phyloP scores from a whole-genome alignment of 1,139 yeast species.

The Kodamaea anthophila region DNA sequence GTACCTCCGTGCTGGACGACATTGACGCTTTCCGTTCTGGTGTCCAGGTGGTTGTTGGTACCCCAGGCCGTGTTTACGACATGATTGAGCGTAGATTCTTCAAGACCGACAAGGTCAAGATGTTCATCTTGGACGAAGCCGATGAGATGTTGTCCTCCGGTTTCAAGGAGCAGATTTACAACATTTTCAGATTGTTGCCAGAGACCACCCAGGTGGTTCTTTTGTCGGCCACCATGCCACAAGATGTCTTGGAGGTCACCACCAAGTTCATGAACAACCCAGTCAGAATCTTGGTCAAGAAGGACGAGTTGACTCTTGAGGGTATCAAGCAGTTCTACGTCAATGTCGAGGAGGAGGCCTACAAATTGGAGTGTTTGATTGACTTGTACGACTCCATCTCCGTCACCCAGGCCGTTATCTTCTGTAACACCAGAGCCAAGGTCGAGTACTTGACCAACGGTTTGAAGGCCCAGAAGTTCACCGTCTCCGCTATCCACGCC shows the following conservation, averaged over 20 bases:
- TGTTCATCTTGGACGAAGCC: slow-evolving; percentile 98
- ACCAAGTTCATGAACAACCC: slow-evolving; percentile 97
- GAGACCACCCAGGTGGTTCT: slow-evolving; percentile 93
- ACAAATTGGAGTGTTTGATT: slow-evolving; percentile 92
- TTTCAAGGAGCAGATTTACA: slow-evolving; percentile 96
- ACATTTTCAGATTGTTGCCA: slow-evolving; percentile 91
- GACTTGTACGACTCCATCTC: slow-evolving; percentile 97
- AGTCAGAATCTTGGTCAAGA: slow-evolving; percentile 92
- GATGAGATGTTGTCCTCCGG: slow-evolving; percentile 98
- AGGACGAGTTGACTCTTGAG: slow-evolving; percentile 96
- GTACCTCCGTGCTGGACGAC: slow-evolving; percentile 89
- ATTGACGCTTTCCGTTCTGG: slow-evolving; percentile 88
- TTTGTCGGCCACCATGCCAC: slow-evolving; percentile 97
- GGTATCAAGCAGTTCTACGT: slow-evolving; percentile 97
- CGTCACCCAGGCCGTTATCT: slow-evolving; percentile 97
- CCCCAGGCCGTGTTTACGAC: slow-evolving; percentile 98
- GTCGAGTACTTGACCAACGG: slow-evolving; percentile 90
- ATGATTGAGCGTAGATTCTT: slow-evolving; percentile 94
- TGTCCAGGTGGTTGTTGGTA: slow-evolving; percentile 96
- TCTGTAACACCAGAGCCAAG: slow-evolving; percentile 98
- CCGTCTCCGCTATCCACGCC: slow-evolving; percentile 96
- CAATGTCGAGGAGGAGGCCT: slow-evolving; percentile 88
- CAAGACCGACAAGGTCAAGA: slow-evolving; percentile 84
- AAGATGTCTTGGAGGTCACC: slow-evolving; percentile 93
- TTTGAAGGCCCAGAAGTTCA: slow-evolving; percentile 81